These are phyloP conservation scores for Cymbidium sinense DNA, from an alignment of 106 monocot species.

Conservation along the genomic window DNA sequence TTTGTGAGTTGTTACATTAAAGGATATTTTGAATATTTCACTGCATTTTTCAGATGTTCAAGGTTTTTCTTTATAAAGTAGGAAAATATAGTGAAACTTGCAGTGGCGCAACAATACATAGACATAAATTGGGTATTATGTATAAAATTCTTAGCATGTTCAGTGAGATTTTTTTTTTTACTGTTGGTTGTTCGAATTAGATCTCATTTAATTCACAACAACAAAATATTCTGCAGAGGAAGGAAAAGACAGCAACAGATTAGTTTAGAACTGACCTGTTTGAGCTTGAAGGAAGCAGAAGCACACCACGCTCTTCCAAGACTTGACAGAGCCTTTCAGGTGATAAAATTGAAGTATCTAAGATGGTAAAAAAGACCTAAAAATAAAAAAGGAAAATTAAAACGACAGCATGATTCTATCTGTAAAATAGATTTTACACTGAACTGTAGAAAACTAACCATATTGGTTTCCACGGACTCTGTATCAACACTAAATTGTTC, in stretches of 20 bases:
- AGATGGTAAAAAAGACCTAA: conserved; percentile 73
- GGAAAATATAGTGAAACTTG: no score
- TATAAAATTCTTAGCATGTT: no score
- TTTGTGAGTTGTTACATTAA: no score
- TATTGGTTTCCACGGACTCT: conserved; percentile 77
- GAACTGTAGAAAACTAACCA: conserved; percentile 44
- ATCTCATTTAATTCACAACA: no score
- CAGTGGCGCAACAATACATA: no score
- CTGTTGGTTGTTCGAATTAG: no score
- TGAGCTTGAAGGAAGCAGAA: conserved; percentile 63
- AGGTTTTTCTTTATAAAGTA: no score
- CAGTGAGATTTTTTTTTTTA: no score
- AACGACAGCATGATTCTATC: not conserved
- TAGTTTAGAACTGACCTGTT: conserved; percentile 33
- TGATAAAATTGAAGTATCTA: conserved; percentile 27
- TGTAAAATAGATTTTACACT: not conserved
- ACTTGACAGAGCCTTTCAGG: conserved; percentile 59
- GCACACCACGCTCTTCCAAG: conserved; percentile 69
- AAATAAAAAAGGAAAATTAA: conserved; percentile 5
- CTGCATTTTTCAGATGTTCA: no score
- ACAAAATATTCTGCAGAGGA: not conserved
- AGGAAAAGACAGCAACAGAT: not conserved
- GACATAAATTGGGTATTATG: no score
- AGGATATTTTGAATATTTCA: no score
- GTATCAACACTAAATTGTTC: conserved; percentile 50